These are phyloP conservation scores for Neurospora discreta DNA, from an alignment of 495 filamentous ascomycete species.

Conservation along the genomic window DNA sequence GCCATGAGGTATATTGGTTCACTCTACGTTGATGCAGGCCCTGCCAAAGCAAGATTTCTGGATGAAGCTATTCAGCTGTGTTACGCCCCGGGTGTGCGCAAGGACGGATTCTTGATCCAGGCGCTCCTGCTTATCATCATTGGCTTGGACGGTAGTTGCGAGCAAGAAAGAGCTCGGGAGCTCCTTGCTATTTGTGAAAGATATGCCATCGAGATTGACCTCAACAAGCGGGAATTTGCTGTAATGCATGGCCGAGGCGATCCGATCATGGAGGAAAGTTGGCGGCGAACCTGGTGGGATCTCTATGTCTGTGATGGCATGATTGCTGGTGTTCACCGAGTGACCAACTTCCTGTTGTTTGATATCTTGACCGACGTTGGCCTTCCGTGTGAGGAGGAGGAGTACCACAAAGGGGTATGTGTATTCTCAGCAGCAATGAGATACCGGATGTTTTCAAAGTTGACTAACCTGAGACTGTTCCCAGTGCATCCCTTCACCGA, in stretches of 20 bases:
- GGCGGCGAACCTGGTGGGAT: slow-evolving; percentile 88
- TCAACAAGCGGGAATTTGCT: slow-evolving; percentile 52
- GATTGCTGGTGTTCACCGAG: slow-evolving; percentile 45
- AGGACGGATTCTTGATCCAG: slow-evolving; percentile 63
- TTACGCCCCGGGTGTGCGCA: slow-evolving; percentile 35
- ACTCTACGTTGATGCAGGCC: slow-evolving; percentile 42
- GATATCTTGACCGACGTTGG: slow-evolving; percentile 46
- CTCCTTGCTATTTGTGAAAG: slow-evolving; percentile 57
- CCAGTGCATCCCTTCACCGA: slow-evolving; percentile 50
- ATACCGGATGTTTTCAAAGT: not conserved
- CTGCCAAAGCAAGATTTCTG: slow-evolving; percentile 40
- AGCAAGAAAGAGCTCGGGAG: slow-evolving; percentile 53
- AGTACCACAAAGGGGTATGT: slow-evolving; percentile 55
- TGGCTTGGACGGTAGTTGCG: slow-evolving; percentile 63
- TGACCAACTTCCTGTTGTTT: slow-evolving; percentile 46
- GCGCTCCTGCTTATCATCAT: slow-evolving; percentile 66
- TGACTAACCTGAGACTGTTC: slow-evolving; percentile 3
- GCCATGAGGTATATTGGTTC: slow-evolving; percentile 64
- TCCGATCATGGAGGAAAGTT: slow-evolving; percentile 52
- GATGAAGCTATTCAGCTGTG: slow-evolving; percentile 45
- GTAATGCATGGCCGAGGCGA: slow-evolving; percentile 34
- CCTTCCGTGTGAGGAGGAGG: slow-evolving; percentile 68
- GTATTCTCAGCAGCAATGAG: not conserved
- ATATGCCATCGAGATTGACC: slow-evolving; percentile 60
- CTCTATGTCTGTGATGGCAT: slow-evolving; percentile 69